Evolutionary conservation across 192 early-diverging fungal genomes (phyloP).

Genomic region (Entomortierella lignicola): DNA sequence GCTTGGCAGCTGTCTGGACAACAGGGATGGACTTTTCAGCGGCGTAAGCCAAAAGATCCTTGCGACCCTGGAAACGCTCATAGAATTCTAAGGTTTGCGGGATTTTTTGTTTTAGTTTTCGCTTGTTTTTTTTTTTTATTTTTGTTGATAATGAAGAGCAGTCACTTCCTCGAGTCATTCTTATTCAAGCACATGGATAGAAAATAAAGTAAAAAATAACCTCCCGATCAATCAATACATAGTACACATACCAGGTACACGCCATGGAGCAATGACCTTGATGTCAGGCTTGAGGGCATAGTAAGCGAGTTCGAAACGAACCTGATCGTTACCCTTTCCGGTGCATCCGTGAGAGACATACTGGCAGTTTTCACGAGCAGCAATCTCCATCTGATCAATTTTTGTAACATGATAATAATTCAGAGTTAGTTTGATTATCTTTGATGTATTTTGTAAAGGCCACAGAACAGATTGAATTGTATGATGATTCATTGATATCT

Average conservation of each 20-base stretch:
- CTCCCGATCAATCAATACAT: too few species aligned
- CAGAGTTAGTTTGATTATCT: too few species aligned
- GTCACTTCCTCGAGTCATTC: conserved; percentile 6
- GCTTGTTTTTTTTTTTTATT: too few species aligned
- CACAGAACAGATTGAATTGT: too few species aligned
- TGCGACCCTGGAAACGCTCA: conserved; percentile 93
- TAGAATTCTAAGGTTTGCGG: conserved; percentile 75
- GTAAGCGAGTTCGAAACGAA: conserved; percentile 98
- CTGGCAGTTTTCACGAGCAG: conserved; percentile 91
- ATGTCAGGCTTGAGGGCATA: conserved; percentile 94
- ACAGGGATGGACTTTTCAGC: conserved; percentile 92
- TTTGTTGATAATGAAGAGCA: neutral
- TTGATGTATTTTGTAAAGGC: too few species aligned
- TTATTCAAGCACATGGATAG: neutral
- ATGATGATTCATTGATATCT: neutral
- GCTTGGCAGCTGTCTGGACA: conserved; percentile 94
- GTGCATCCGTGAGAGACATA: conserved; percentile 99
- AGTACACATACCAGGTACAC: conserved; percentile 81
- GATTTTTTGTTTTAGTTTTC: neutral
- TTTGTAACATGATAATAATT: neutral
- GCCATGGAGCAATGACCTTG: conserved; percentile 98
- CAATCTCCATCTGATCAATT: conserved; percentile 87
- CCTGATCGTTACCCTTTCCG: conserved; percentile 99
- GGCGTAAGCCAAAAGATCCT: conserved; percentile 92
- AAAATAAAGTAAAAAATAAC: too few species aligned